Evolutionary conservation across 495 filamentous ascomycete genomes (phyloP).

Genomic region (Hyaloscypha variabilis): DNA sequence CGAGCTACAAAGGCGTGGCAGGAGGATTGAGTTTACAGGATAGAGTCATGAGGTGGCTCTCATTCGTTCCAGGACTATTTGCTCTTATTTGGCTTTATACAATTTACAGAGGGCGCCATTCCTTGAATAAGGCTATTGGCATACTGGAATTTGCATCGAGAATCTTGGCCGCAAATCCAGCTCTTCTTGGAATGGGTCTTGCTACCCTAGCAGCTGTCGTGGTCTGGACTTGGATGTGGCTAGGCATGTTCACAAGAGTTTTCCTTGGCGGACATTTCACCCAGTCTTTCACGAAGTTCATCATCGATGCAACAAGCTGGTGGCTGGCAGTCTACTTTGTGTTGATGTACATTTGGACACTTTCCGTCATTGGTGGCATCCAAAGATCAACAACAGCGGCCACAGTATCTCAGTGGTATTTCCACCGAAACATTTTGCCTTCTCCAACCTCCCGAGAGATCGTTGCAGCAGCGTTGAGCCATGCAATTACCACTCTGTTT

Average conservation of each 20-base stretch:
- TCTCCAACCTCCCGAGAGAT: constrained; percentile 74
- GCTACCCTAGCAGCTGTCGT: constrained; percentile 74
- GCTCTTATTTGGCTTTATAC: constrained; percentile 81
- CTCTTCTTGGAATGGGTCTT: constrained; percentile 80
- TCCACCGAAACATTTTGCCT: constrained; percentile 84
- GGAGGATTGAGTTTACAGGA: constrained; percentile 79
- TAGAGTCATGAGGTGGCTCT: constrained; percentile 84
- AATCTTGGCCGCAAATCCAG: constrained; percentile 83
- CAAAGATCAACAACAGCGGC: constrained; percentile 92
- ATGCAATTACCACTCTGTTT: constrained; percentile 84
- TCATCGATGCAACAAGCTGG: constrained; percentile 86
- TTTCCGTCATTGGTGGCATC: constrained; percentile 80
- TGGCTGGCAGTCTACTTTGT: constrained; percentile 89
- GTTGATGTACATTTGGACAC: constrained; percentile 92
- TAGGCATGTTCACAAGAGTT: constrained; percentile 93
- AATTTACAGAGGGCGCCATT: constrained; percentile 75
- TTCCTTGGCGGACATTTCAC: constrained; percentile 85
- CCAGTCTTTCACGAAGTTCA: constrained; percentile 59
- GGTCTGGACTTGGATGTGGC: constrained; percentile 92
- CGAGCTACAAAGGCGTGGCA: constrained; percentile 77
- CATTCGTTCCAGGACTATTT: constrained; percentile 73
- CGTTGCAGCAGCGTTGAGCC: constrained; percentile 77
- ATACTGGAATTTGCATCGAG: constrained; percentile 90
- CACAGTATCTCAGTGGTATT: constrained; percentile 98
- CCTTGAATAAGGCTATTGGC: constrained; percentile 75